A percentile compares a stretch with the other conserved stretches of the same genome.
Conservation (phyloP, 2,329 filamentous ascomycete genomes). For the Monosporascus sp. region DNA sequence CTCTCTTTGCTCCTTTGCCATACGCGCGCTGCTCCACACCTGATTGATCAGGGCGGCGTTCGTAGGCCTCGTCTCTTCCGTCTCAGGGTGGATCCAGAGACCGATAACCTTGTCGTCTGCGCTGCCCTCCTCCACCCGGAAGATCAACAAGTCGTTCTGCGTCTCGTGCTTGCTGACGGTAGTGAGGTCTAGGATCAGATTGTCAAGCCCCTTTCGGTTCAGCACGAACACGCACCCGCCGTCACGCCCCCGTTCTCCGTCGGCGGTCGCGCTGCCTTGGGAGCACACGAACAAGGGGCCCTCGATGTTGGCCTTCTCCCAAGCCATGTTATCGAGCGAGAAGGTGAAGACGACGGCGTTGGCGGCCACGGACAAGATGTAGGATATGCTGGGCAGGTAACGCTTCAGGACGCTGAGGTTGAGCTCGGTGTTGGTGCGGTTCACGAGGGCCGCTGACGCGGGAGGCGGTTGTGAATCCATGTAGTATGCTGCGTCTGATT, state of each 20-base stretch:
- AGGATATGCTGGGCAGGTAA: constrained; percentile 68
- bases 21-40: constrained; percentile 22
- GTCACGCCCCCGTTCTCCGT: constrained; percentile 27
- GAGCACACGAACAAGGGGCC: constrained; percentile 87
- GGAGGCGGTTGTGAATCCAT: constrained; percentile 33
- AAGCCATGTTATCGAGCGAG: constrained; percentile 51
- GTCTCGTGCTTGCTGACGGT: constrained; percentile 60
- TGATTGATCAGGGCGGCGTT: constrained; percentile 21
- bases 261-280: constrained; percentile 35
- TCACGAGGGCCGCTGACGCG: constrained; percentile 48
- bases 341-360: constrained; percentile 86
- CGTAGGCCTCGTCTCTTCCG: constrained; percentile 17
- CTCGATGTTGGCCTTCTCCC: constrained; percentile 84
- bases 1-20: constrained; percentile 8
- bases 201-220: constrained; percentile 66
- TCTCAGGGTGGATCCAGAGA: constrained; percentile 22
- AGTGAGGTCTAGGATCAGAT: constrained; percentile 62
- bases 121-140: constrained; percentile 32
- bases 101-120: constrained; percentile 17
- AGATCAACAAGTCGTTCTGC: constrained; percentile 48
- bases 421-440: constrained; percentile 74
- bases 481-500: constrained; percentile 57
- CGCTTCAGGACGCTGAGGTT: constrained; percentile 81
- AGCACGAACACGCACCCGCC: constrained; percentile 61
- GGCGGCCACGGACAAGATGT: constrained; percentile 74